Base-by-base conservation (phyloP, 352 stramenopile species). In the Plasmopara muralis region DNA sequence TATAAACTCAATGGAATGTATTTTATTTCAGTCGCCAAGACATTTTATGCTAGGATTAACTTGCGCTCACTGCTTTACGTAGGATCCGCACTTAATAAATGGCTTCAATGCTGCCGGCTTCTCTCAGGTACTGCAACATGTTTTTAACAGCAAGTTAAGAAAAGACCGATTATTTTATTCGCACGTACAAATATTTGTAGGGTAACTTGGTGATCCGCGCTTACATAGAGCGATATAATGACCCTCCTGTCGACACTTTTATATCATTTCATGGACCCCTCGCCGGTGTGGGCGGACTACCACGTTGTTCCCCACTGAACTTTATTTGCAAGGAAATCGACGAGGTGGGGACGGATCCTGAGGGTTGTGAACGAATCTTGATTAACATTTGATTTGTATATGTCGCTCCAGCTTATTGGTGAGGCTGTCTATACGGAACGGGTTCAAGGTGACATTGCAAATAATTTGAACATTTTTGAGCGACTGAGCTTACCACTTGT, bases 41-140 rank as follows among this genome's bases (percentile, higher is more conserved):
- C 20, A 8, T 13, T 49, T 50, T 20, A 7, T 6, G 30, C 8
- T 2, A 13, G 40, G 2, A 34, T 45, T 0, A 7, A 8, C 10
- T 8, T 35, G 10, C 31, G 10, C 6, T 12, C 6, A 35, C 31
- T 41, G 37, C n/a, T 16, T 16, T 41, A 9, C 42, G 37, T 44
- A 93, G 68, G 90, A 98, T 52, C 57, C 83, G 0, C 69, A 89
- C 5, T 75, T 98, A 4, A 49, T 54, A 0, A 70, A 77, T 20
- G 93, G 93, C n/a, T 98, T 98, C 64, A 97, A 98, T 72, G 88
- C 79, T 2, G 79, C 91, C 35, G 93, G 93, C 0, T 95, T 97
- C 47, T 97, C 87, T 18, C 93, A 98, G 73, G 79, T 90, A 14
- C 39, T 3, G 20, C 20, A 3, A 25, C 3, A 3, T 25, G 1